Percentiles rank a stretch among this genome's conserved stretches.
These are phyloP conservation scores for Penicillium bialowiezense DNA, from an alignment of 495 filamentous ascomycete species.

Conservation along the genomic window DNA sequence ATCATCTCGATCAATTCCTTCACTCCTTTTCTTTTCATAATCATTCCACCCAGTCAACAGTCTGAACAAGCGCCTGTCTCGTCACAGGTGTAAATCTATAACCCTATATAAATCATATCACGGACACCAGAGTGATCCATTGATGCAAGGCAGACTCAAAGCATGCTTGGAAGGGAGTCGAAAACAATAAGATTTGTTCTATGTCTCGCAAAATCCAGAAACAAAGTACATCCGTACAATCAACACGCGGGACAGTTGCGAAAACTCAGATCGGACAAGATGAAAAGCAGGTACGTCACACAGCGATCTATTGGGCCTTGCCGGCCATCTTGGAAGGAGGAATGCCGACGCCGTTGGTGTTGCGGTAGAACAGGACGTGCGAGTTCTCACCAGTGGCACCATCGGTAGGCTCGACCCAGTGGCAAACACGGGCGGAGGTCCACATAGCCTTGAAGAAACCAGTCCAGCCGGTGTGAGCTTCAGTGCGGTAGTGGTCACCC, in stretches of 20 bases:
- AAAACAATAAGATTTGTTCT: background rate
- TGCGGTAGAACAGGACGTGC: constrained; percentile 56
- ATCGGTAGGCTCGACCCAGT: constrained; percentile 62
- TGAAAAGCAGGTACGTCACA: background rate
- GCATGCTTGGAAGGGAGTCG: background rate
- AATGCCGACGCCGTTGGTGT: constrained; percentile 70
- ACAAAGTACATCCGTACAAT: background rate
- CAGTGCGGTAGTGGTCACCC: constrained; percentile 55
- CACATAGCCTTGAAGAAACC: constrained; percentile 57
- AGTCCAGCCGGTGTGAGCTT: constrained; percentile 48
- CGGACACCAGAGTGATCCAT: too few species aligned
- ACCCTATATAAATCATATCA: too few species aligned
- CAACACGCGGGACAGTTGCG: background rate
- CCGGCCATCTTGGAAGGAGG: constrained; percentile 53
- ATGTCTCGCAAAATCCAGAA: background rate
- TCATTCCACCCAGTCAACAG: too few species aligned
- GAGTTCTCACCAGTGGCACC: constrained; percentile 55
- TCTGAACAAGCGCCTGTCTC: too few species aligned
- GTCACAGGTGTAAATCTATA: too few species aligned
- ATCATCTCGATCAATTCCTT: constrained; percentile 1
- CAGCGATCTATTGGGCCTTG: constrained; percentile 21
- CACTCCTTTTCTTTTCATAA: constrained; percentile 1
- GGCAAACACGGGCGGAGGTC: constrained; percentile 51
- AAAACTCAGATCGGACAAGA: background rate
- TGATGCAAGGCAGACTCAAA: background rate